These are phyloP conservation scores for Hyphopichia khmerensis DNA, from an alignment of 1,139 yeast genomes.

Conservation along the genomic window DNA sequence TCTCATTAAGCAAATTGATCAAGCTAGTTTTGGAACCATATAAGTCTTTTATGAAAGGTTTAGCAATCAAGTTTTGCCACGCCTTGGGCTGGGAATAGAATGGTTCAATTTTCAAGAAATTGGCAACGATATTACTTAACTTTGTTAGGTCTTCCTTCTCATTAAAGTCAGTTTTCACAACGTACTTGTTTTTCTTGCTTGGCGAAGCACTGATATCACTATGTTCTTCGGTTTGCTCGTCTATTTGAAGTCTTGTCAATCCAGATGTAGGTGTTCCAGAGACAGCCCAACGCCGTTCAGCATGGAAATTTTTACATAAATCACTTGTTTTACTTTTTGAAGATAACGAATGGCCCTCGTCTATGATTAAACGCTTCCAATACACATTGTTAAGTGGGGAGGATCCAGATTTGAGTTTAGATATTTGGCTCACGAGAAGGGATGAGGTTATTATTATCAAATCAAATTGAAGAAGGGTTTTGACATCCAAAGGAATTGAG, in stretches of 20 bases:
- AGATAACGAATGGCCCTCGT: slow-evolving; percentile 68
- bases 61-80: slow-evolving; percentile 49
- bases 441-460: slow-evolving; percentile 52
- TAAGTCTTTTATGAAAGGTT: slow-evolving; percentile 41
- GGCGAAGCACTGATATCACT: slow-evolving; percentile 11
- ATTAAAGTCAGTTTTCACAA: slow-evolving; percentile 34
- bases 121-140: slow-evolving; percentile 51
- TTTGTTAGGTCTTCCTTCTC: slow-evolving; percentile 50
- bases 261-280: slow-evolving; percentile 79
- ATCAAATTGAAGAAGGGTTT: slow-evolving; percentile 44
- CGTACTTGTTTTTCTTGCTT: slow-evolving; percentile 37
- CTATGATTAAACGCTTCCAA: slow-evolving; percentile 73
- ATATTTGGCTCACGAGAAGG: slow-evolving; percentile 40
- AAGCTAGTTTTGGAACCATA: slow-evolving; percentile 45
- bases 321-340: slow-evolving; percentile 51
- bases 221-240: slow-evolving; percentile 29
- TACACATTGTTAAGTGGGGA: slow-evolving; percentile 43
- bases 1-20: slow-evolving; percentile 37
- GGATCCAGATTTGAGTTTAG: slow-evolving; percentile 17
- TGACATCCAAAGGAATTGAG: slow-evolving; percentile 24
- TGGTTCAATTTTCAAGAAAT: slow-evolving; percentile 60
- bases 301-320: slow-evolving; percentile 46
- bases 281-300: slow-evolving; percentile 71
- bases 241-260: slow-evolving; percentile 56
- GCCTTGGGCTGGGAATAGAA: slow-evolving; percentile 46